phyloP scores from a whole-genome alignment of 306 rosid species.

The Malus sieversii region DNA sequence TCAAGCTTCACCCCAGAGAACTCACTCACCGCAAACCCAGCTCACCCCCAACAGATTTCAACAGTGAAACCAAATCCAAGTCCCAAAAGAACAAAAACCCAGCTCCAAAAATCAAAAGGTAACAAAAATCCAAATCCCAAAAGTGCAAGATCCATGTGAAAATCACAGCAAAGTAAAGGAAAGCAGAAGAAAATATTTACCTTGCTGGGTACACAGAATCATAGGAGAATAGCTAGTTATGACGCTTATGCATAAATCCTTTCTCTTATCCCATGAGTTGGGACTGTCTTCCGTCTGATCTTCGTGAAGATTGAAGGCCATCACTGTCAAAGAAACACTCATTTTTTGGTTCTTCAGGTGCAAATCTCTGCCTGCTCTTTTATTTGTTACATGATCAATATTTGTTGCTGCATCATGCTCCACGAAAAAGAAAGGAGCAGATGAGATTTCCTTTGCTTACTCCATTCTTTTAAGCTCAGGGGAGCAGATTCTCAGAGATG shows the following conservation, averaged over 20 bases:
- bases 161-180: background rate
- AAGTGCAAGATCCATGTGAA: conserved; percentile 12
- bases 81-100: conserved; percentile 24
- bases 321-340: conserved; percentile 85
- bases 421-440: background rate
- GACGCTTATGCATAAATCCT: conserved; percentile 81
- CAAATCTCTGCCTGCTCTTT: background rate
- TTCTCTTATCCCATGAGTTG: conserved; percentile 91
- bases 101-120: conserved; percentile 12
- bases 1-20: background rate
- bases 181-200: conserved; percentile 20
- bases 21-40: too few relatives aligned
- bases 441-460: background rate
- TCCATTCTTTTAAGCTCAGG: conserved; percentile 8
- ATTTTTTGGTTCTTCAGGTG: conserved; percentile 20
- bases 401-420: background rate
- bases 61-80: conserved; percentile 16
- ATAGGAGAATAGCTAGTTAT: conserved; percentile 74
- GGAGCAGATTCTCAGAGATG: background rate
- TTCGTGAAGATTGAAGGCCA: conserved; percentile 96
- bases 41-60: background rate
- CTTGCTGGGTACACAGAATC: conserved; percentile 94
- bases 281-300: conserved; percentile 79
- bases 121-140: too few relatives aligned
- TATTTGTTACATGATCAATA: conserved; percentile 23